A percentile compares a stretch with the other conserved stretches of the same genome.
Conservation (phyloP, 2,329 filamentous ascomycete species). For the Penicillium brasilianum region DNA sequence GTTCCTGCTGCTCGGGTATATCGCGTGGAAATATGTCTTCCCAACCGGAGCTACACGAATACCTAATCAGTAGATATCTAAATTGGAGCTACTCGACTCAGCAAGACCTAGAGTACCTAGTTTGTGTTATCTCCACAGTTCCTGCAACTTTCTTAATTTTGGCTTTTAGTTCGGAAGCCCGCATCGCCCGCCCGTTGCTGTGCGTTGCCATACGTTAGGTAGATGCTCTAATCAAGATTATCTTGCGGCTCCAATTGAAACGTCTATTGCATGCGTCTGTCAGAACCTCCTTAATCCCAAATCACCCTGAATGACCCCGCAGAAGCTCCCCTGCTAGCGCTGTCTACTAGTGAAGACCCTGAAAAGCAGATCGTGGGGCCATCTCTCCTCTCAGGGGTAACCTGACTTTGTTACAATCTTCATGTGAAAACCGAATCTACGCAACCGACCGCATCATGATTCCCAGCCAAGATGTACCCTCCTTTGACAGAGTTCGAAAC, state of each 20-base stretch:
- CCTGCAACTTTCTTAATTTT: conserved; percentile 20
- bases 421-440: neutral
- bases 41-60: no score
- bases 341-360: neutral
- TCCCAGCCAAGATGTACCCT: conserved; percentile 4
- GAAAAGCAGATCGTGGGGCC: neutral
- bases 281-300: neutral
- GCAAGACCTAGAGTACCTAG: neutral
- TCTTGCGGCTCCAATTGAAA: conserved; percentile 7
- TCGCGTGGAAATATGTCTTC: no score
- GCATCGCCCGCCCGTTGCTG: neutral
- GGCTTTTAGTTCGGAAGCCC: conserved; percentile 5
- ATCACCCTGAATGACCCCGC: neutral
- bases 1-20: no score
- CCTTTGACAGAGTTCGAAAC: conserved; percentile 1
- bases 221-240: neutral
- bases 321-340: neutral
- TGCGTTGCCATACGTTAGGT: no score
- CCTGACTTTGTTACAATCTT: neutral
- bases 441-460: neutral
- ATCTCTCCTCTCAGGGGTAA: neutral
- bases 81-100: no score
- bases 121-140: neutral
- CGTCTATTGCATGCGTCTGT: neutral
- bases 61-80: no score